Conservation (phyloP, 2,329 filamentous ascomycete species). For the Sporothrix variecibatus region DNA sequence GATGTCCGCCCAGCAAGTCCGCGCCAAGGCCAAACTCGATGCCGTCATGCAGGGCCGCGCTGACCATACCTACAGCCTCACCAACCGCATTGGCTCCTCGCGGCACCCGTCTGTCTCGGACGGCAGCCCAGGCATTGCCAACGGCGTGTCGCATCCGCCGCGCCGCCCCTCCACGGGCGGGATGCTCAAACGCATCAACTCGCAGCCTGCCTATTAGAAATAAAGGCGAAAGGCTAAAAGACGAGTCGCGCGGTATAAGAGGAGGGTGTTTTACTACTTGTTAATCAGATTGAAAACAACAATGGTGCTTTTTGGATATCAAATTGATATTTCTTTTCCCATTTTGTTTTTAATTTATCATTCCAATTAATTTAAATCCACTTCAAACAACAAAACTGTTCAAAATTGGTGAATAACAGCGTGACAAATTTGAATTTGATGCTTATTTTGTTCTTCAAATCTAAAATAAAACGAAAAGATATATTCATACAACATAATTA, state of each 20-base stretch:
- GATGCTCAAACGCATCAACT: conserved; percentile 24
- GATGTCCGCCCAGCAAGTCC: not conserved
- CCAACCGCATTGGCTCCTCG: conserved; percentile 23
- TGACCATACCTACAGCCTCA: not conserved
- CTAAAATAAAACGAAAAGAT: too few species aligned
- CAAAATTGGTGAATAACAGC: too few species aligned
- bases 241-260: not conserved
- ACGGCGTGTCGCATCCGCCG: conserved; percentile 17
- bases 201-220: conserved; percentile 23
- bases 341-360: not conserved
- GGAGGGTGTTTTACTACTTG: not conserved
- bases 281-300: not conserved
- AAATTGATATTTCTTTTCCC: not conserved
- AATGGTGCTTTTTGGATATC: not conserved
- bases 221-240: not conserved
- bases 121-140: not conserved
- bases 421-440: too few species aligned
- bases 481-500: too few species aligned
- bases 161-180: conserved; percentile 22
- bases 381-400: too few species aligned
- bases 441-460: too few species aligned
- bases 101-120: conserved; percentile 12
- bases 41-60: conserved; percentile 22
- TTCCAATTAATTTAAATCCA: too few species aligned
- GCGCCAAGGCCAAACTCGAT: conserved; percentile 24